Conservation (phyloP, 768 basidiomycete species). For the Amanita phalloides region DNA sequence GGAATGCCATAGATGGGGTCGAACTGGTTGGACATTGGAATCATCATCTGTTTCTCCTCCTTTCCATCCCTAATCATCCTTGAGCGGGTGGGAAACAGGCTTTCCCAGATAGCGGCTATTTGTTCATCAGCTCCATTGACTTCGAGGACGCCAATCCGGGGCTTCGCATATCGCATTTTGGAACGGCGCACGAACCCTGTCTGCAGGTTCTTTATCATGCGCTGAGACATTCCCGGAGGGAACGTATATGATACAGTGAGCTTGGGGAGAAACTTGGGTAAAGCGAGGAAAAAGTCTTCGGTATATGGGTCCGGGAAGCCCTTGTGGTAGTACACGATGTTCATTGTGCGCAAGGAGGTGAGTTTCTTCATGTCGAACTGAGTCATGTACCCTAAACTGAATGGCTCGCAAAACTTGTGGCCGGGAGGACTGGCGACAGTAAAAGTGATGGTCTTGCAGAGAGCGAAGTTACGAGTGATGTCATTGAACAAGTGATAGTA, state of each 20-base stretch:
- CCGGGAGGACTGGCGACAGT: background rate
- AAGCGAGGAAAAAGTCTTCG: slow-evolving; percentile 1
- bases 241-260: slow-evolving; percentile 2
- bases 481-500: slow-evolving; percentile 1
- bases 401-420: no score
- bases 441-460: slow-evolving; percentile 1
- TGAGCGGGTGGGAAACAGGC: background rate
- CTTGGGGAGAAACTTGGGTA: background rate
- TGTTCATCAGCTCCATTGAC: slow-evolving; percentile 1
- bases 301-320: slow-evolving; percentile 3
- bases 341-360: background rate
- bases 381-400: background rate
- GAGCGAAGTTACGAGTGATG: background rate
- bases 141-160: slow-evolving; percentile 1
- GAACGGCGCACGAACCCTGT: background rate
- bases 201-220: background rate
- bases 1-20: background rate
- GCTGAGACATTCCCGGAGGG: background rate
- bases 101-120: slow-evolving; percentile 5
- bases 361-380: background rate
- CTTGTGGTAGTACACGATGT: background rate
- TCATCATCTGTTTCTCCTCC: background rate
- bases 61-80: slow-evolving; percentile 1
- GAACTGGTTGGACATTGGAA: background rate
- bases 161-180: background rate